Conservation (phyloP, 2,329 filamentous ascomycete genomes). For the Plenodomus biglobosus region DNA sequence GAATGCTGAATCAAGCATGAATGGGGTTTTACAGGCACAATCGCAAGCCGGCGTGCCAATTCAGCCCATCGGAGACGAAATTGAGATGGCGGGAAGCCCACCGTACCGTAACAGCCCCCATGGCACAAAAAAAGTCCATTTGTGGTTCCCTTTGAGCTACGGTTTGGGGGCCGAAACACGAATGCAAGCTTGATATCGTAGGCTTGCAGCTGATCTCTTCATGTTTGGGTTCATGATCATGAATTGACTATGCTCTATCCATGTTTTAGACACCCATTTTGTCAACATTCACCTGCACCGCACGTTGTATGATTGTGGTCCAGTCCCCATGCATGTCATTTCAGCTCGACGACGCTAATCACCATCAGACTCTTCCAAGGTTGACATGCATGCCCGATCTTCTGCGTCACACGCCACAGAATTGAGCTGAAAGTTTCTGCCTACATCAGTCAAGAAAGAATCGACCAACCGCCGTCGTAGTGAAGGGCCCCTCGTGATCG, state of each 20-base stretch:
- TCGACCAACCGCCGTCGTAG: constrained; percentile 3
- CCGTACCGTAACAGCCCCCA: constrained; percentile 10
- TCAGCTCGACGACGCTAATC: not conserved
- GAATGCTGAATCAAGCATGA: constrained; percentile 3
- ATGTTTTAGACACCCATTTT: no score
- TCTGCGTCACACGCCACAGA: constrained; percentile 6
- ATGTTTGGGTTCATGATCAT: not conserved
- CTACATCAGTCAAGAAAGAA: not conserved
- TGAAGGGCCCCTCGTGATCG: constrained; percentile 1
- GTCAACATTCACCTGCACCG: no score
- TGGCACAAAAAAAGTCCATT: not conserved
- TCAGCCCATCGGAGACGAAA: constrained; percentile 8
- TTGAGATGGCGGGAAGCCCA: constrained; percentile 22
- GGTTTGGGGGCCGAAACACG: constrained; percentile 15
- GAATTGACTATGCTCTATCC: not conserved
- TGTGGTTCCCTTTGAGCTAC: constrained; percentile 10
- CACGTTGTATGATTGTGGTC: no score
- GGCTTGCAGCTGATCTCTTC: not conserved
- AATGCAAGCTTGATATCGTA: not conserved
- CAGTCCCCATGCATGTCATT: not conserved
- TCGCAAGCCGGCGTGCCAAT: not conserved
- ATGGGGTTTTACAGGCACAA: constrained; percentile 1
- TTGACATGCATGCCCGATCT: not conserved
- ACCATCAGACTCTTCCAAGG: not conserved
- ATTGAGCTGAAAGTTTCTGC: not conserved